Conservation (phyloP, 1,284 basidiomycete genomes). For the Xerocomus nothofagi region DNA sequence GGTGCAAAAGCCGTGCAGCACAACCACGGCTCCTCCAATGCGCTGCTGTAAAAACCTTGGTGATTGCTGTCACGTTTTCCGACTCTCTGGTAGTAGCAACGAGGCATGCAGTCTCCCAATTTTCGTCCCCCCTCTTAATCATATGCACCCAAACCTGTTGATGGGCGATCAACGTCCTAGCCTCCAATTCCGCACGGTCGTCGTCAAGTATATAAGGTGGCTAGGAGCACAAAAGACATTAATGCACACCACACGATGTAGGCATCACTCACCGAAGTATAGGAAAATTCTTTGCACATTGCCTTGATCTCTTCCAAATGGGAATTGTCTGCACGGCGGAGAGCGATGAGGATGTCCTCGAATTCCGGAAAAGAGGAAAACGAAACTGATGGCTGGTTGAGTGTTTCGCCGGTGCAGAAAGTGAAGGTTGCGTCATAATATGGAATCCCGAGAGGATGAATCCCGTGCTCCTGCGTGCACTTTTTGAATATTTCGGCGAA, state of each 20-base stretch:
- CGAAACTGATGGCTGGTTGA: conserved; percentile 35
- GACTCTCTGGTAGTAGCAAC: conserved; percentile 52
- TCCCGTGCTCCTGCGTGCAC: conserved; percentile 31
- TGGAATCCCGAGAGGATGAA: conserved; percentile 37
- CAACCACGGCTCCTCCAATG: conserved; percentile 43
- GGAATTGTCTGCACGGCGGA: conserved; percentile 44
- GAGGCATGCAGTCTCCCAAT: conserved; percentile 55
- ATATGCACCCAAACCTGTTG: conserved; percentile 62
- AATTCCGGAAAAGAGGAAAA: conserved; percentile 18
- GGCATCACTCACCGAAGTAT: conserved; percentile 49
- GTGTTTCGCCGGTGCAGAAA: conserved; percentile 48
- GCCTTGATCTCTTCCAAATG: conserved; percentile 46
- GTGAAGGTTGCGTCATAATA: conserved; percentile 67
- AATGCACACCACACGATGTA: neutral
- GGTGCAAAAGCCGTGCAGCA: conserved; percentile 45
- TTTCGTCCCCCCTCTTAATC: conserved; percentile 30
- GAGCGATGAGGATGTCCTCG: conserved; percentile 32
- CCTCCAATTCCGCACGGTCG: conserved; percentile 50
- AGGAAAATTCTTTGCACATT: conserved; percentile 57
- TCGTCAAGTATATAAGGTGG: conserved; percentile 51
- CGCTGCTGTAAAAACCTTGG: conserved; percentile 50
- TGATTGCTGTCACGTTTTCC: conserved; percentile 43
- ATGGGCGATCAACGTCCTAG: conserved; percentile 46
- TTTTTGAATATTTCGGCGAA: conserved; percentile 53
- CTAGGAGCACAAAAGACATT: conserved; percentile 32